Percentiles rank a stretch among this genome's conserved stretches.
Evolutionary conservation across 2,329 filamentous ascomycete species (phyloP).

Genomic region (Hymenoscyphus linearis): DNA sequence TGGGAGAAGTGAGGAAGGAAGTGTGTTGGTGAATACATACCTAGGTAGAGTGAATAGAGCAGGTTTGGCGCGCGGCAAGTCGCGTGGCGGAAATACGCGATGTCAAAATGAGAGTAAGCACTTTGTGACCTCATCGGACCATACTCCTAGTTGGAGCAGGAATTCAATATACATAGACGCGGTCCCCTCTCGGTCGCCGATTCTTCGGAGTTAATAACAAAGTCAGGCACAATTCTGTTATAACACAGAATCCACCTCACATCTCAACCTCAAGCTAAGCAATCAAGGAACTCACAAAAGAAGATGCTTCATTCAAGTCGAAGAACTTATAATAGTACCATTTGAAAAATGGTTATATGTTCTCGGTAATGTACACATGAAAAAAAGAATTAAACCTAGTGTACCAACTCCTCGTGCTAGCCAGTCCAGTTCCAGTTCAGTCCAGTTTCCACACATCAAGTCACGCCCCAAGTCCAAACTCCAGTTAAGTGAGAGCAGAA

Average conservation of each 20-base stretch:
- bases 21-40: too few relatives aligned
- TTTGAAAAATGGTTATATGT: conserved; percentile 6
- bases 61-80: too few relatives aligned
- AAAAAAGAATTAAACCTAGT: conserved; percentile 2
- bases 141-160: too few relatives aligned
- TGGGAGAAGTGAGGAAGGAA: too few relatives aligned
- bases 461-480: background rate
- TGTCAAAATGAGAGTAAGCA: too few relatives aligned
- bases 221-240: background rate
- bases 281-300: background rate
- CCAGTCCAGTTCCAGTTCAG: conserved; percentile 8
- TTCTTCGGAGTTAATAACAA: background rate
- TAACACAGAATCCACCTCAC: background rate
- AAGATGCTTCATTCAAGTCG: background rate
- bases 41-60: too few relatives aligned
- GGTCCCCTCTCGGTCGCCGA: background rate
- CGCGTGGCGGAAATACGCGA: too few relatives aligned
- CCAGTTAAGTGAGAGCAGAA: conserved; percentile 3
- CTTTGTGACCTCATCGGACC: too few relatives aligned
- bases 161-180: too few relatives aligned
- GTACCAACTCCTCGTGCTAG: conserved; percentile 3
- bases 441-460: conserved; percentile 13
- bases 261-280: background rate
- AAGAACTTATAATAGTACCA: conserved; percentile 3
- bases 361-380: conserved; percentile 12